Base-by-base conservation (phyloP, 2,329 filamentous ascomycete genomes). In the Chrysosporium keratinophilum region DNA sequence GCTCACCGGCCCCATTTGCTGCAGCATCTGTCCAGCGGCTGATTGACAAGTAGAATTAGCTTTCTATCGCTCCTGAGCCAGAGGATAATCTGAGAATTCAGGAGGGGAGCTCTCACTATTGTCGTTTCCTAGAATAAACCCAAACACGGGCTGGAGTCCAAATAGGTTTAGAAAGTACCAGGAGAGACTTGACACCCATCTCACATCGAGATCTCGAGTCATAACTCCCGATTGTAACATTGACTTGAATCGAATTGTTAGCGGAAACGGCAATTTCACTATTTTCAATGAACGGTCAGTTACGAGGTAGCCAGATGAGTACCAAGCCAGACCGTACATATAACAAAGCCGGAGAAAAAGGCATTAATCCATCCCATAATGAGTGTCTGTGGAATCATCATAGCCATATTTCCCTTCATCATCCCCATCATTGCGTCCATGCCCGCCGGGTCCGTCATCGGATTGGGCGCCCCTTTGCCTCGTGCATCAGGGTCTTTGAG, bases 341-440 rank as follows among this genome's bases (percentile, higher is more conserved):
- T 96, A 46, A 98, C 93, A 67, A 96, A 98, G 33, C 93, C 93
- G 50, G 88, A 94, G 65, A 98, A 98, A 68, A 97, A 98, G 0
- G 93, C 90, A 74, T 98, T 98, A 69, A 98, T 97, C 93, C 93
- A 98, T 61, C 91, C 93, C 93, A 98, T 98, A 62, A 98, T 98
- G 67, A 98, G 74, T 5, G 90, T 97, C 72, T 98, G 95, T 47
- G 93, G 93, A 55, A 98, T 88, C 76, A 98, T 97, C 93, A 97
- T 98, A 60, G 93, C 91, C 87, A 98, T 95, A 68, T 98, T 95
- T 55, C 90, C 90, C 80, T 98, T 98, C 88, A 98, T 95, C 88
- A 95, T 95, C 62, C 93, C 91, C 93, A 98, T 98, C 93, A 98
- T 98, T 62, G 90, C 91, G 67, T 98, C 94, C 93, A 98, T 98